These are phyloP conservation scores for Grosmannia penicillata DNA, from an alignment of 2,329 filamentous ascomycete genomes.

Conservation along the genomic window DNA sequence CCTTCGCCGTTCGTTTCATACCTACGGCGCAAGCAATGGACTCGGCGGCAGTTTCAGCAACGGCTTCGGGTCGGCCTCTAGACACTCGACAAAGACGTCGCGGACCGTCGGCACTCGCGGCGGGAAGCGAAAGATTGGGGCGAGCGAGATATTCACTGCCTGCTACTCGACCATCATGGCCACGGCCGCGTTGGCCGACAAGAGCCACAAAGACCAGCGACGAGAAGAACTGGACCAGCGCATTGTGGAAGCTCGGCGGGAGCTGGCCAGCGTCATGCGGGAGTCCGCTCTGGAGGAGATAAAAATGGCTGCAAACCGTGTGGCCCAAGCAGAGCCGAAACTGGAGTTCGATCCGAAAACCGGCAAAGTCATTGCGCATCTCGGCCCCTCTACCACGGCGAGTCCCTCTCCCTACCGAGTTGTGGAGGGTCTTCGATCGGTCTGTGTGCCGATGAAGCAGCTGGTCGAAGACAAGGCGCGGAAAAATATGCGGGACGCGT, in stretches of 20 bases:
- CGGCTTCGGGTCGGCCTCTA: slow-evolving; percentile 22
- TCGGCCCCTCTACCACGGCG: no score
- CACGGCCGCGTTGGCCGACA: slow-evolving; percentile 48
- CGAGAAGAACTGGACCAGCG: slow-evolving; percentile 45
- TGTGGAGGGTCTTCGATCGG: slow-evolving; percentile 6
- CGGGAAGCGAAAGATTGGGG: slow-evolving; percentile 31
- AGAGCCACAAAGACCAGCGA: slow-evolving; percentile 39
- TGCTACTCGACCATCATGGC: slow-evolving; percentile 55
- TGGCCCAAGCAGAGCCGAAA: not conserved
- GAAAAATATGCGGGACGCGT: slow-evolving; percentile 1
- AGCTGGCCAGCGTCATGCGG: slow-evolving; percentile 4
- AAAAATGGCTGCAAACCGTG: no score
- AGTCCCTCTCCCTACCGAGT: slow-evolving; percentile 1
- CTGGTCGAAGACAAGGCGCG: not conserved
- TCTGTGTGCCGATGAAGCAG: slow-evolving; percentile 6
- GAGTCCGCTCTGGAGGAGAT: slow-evolving; percentile 1
- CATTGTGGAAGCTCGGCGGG: slow-evolving; percentile 35
- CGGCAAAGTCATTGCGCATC: no score
- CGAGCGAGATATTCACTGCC: slow-evolving; percentile 45
- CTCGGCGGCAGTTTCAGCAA: no score
- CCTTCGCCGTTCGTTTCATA: slow-evolving; percentile 18
- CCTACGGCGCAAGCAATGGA: no score
- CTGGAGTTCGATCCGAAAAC: not conserved
- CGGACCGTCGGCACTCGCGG: slow-evolving; percentile 14
- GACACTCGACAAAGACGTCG: slow-evolving; percentile 30